Conservation (phyloP, 2,329 filamentous ascomycete genomes). For the Paramyrothecium sp. region DNA sequence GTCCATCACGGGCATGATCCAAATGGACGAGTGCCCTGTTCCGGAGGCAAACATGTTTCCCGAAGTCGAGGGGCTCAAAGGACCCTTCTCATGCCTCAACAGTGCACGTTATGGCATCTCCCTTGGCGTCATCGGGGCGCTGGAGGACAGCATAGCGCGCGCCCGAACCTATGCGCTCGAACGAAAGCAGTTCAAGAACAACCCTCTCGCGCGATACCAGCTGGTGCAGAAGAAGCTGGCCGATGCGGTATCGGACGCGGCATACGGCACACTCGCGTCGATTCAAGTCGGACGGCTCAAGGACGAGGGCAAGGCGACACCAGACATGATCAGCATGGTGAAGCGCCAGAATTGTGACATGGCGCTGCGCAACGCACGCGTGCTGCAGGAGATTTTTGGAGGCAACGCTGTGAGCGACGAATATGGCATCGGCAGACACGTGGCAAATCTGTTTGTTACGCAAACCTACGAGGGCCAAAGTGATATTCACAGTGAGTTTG, state of each 20-base stretch:
- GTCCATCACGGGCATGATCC: slow-evolving; percentile 96
- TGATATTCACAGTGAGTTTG: slow-evolving; percentile 84
- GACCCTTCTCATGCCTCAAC: slow-evolving; percentile 93
- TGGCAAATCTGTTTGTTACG: slow-evolving; percentile 93
- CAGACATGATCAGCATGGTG: slow-evolving; percentile 96
- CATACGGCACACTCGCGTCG: slow-evolving; percentile 86
- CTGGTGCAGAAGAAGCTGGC: slow-evolving; percentile 97
- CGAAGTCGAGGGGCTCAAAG: slow-evolving; percentile 78
- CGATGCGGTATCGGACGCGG: slow-evolving; percentile 86
- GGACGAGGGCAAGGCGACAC: slow-evolving; percentile 81
- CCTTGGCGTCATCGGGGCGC: slow-evolving; percentile 87
- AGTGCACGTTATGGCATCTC: slow-evolving; percentile 92
- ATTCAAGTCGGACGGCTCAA: slow-evolving; percentile 91
- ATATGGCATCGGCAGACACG: slow-evolving; percentile 91
- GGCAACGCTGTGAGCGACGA: slow-evolving; percentile 98
- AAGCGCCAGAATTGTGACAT: slow-evolving; percentile 97
- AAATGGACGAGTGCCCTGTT: slow-evolving; percentile 87
- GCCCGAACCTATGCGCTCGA: slow-evolving; percentile 87
- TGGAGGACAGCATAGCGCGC: slow-evolving; percentile 85
- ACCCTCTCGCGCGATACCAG: slow-evolving; percentile 94
- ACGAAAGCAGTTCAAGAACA: slow-evolving; percentile 92
- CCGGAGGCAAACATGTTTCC: slow-evolving; percentile 93
- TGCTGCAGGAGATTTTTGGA: slow-evolving; percentile 92
- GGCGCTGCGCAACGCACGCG: slow-evolving; percentile 75
- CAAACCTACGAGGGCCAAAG: slow-evolving; percentile 99